Evolutionary conservation across 345 rosid genomes (phyloP), one percentile per base, ranked within the genome.

Genomic region (Aegle marmelos): DNA sequence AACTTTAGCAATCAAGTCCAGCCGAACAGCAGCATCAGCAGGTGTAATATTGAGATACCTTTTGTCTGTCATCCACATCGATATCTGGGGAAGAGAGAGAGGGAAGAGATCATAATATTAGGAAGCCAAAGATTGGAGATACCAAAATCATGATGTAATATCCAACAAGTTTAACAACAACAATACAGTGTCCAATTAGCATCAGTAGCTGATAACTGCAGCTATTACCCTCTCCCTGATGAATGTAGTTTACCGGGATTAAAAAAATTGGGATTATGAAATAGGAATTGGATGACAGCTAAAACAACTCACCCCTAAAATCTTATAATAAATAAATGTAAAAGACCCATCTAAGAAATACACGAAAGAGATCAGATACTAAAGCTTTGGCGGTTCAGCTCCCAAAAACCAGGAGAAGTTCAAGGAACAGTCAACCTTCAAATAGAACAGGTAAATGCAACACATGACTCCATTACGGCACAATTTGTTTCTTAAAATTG

Each of bases 51-150:
- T 4, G 2, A 75, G 8, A 37, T 67, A 60, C 64, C 76, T 76
- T 79, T 78, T 75, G 25, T 85, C 86, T 22, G 72, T 79, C 88
- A 89, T 82, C 90, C 92, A 89, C 37, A 57, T 74, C 5, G 84
- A 84, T 56, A 89, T 61, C 90, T 89, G 81, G 33, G 17, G 33
- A 58, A 71, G 50, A 57, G 69, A 37, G 63, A 9, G 22, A 2
- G 24, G 16, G 16, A 1, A 11, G 22, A 25, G n/a, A 39, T 27
- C 14, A 74, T 5, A 39, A n/a, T n/a, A 37, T n/a, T 9, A 11
- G 28, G 50, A 66, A 19, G 48, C 36, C 21, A 33, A 31, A 34
- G 10, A 22, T 36, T 19, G 30, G 14, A 25, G 28, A 9, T 24
- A 60, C 17, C 4, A 9, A 60, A 11, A 25, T 24, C 31, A 60